Percentiles rank a stretch among this genome's conserved stretches.
These are phyloP conservation scores for Xylaria sp. DNA, from an alignment of 2,329 filamentous ascomycete genomes.

Conservation along the genomic window DNA sequence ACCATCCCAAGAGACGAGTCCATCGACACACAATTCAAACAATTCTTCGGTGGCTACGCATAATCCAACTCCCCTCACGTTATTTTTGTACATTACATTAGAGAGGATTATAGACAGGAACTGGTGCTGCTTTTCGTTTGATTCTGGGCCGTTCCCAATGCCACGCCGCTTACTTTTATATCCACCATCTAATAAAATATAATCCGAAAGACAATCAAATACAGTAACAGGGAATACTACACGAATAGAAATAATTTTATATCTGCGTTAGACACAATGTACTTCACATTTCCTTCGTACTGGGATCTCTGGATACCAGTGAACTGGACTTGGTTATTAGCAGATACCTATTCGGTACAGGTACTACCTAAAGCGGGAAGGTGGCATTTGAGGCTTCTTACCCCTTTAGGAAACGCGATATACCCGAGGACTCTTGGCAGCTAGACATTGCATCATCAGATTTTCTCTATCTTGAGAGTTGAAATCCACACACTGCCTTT, in stretches of 20 bases:
- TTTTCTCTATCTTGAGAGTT: neutral
- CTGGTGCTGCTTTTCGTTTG: neutral
- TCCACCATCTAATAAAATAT: neutral
- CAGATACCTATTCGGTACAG: neutral
- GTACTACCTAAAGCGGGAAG: neutral
- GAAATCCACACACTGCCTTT: slow-evolving; percentile 17
- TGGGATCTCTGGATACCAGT: too few species aligned
- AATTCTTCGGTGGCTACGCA: neutral
- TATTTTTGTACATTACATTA: slow-evolving; percentile 12
- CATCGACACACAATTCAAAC: neutral
- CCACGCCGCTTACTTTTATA: neutral
- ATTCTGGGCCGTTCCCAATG: neutral
- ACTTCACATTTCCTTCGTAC: too few species aligned
- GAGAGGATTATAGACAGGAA: slow-evolving; percentile 10
- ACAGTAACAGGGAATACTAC: too few species aligned
- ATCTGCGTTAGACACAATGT: too few species aligned
- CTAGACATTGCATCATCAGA: slow-evolving; percentile 17
- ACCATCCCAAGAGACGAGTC: neutral
- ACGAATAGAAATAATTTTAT: too few species aligned
- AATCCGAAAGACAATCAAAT: neutral
- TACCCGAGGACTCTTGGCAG: neutral
- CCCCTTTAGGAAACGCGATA: slow-evolving; percentile 20
- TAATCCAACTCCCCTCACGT: neutral
- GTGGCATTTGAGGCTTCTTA: slow-evolving; percentile 12
- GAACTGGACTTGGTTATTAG: too few species aligned